A percentile compares a stretch with the other conserved stretches of the same genome.
Evolutionary conservation across 805 yeast species (phyloP).

Genomic region (Cyberlindnera sargentensis): DNA sequence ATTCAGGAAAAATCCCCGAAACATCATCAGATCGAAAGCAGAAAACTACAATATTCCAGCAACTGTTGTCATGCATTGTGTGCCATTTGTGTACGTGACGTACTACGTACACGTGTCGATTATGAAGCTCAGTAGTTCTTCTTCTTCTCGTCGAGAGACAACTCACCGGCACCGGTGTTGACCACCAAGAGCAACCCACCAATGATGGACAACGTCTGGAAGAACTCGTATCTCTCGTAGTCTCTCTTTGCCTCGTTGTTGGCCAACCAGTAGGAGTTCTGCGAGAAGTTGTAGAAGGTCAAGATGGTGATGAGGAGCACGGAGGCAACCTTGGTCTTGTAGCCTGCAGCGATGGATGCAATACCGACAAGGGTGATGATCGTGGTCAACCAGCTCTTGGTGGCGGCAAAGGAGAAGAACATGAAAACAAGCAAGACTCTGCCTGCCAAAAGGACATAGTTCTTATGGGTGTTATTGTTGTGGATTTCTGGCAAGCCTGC

Average conservation of each 20-base stretch:
- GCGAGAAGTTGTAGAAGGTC: constrained; percentile 65
- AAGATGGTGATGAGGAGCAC: constrained; percentile 59
- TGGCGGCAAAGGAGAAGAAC: constrained; percentile 77
- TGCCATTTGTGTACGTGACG: too few relatives aligned
- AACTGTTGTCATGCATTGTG: too few relatives aligned
- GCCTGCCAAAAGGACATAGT: constrained; percentile 88
- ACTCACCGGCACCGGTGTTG: constrained; percentile 93
- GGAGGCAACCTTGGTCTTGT: constrained; percentile 87
- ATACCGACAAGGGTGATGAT: constrained; percentile 64
- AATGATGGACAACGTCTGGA: constrained; percentile 89
- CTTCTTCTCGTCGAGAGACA: constrained; percentile 92
- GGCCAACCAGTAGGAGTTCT: constrained; percentile 85
- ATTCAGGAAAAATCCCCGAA: too few relatives aligned
- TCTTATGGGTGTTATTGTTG: constrained; percentile 59
- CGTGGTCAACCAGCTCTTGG: constrained; percentile 64
- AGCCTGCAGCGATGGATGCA: constrained; percentile 80
- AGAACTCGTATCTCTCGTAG: constrained; percentile 84
- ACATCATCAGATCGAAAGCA: too few relatives aligned
- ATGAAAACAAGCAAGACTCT: constrained; percentile 77
- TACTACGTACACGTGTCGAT: background rate
- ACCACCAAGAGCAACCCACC: constrained; percentile 90
- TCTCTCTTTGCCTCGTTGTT: constrained; percentile 72
- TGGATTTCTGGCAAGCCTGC: constrained; percentile 45
- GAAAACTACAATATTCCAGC: too few relatives aligned
- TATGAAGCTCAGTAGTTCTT: constrained; percentile 55